These are phyloP conservation scores for Isoetes taiwanensis DNA, from an alignment of 75 land plant species.

Conservation along the genomic window DNA sequence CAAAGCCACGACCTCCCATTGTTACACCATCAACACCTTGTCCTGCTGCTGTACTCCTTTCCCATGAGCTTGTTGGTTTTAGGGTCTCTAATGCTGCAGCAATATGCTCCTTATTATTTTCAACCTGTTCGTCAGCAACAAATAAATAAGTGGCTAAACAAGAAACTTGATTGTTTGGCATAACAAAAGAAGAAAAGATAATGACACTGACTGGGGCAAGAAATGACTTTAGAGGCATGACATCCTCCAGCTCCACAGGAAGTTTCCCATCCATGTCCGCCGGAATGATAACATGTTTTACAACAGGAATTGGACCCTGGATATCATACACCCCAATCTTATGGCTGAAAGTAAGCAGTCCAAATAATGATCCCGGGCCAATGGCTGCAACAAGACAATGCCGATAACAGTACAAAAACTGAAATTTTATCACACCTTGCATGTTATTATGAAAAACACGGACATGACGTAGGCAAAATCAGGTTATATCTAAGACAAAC, in stretches of 20 bases:
- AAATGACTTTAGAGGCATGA: slow-evolving; percentile 80
- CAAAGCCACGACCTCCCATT: slow-evolving; percentile 94
- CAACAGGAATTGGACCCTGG: slow-evolving; percentile 91
- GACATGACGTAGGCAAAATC: no score
- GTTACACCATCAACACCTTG: slow-evolving; percentile 82
- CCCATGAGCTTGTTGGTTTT: slow-evolving; percentile 96
- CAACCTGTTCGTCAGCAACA: slow-evolving; percentile 48
- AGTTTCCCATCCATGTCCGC: slow-evolving; percentile 55
- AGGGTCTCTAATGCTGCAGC: slow-evolving; percentile 90
- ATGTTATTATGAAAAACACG: no score
- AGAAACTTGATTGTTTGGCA: not conserved
- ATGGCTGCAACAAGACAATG: slow-evolving; percentile 39
- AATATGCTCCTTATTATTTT: slow-evolving; percentile 78
- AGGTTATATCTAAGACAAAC: no score
- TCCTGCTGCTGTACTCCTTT: slow-evolving; percentile 77
- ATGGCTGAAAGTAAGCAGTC: slow-evolving; percentile 91
- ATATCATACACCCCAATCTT: slow-evolving; percentile 93
- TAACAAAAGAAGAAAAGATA: not conserved
- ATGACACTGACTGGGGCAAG: slow-evolving; percentile 71
- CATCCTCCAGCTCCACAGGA: slow-evolving; percentile 71
- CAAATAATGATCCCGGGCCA: slow-evolving; percentile 79
- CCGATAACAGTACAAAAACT: not conserved
- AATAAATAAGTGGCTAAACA: not conserved
- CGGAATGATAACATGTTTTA: slow-evolving; percentile 75
- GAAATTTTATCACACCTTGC: no score